phyloP scores from a whole-genome alignment of 1,284 basidiomycete species.

The Pascua sp. region DNA sequence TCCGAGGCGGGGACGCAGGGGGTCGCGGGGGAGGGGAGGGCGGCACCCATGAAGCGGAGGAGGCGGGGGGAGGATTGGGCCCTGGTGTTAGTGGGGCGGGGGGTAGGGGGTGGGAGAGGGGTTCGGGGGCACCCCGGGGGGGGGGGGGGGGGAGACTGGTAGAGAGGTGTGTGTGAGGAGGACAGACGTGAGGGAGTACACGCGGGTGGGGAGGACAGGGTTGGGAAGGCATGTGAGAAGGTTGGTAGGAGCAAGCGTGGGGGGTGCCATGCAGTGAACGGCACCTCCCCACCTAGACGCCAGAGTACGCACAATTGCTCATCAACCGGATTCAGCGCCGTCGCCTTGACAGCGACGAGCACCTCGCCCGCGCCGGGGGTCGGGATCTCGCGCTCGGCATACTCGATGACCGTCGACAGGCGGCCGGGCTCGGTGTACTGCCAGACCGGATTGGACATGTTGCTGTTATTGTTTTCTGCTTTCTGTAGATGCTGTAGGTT shows the following conservation, averaged over 20 bases:
- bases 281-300: no score
- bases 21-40: conserved; percentile 22
- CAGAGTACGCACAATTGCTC: conserved; percentile 3
- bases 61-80: conserved; percentile 53
- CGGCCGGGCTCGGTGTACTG: not conserved
- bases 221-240: no score
- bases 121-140: no score
- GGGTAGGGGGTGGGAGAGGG: no score
- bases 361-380: not conserved
- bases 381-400: not conserved
- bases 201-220: no score
- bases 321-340: conserved; percentile 11
- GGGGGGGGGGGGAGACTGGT: no score
- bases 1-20: conserved; percentile 61
- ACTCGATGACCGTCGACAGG: not conserved
- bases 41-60: conserved; percentile 50
- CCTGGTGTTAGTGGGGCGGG: conserved; percentile 45
- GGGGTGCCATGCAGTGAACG: no score
- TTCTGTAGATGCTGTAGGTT: no score
- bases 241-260: no score
- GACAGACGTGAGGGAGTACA: no score
- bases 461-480: no score
- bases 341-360: conserved; percentile 4
- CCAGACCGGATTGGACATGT: not conserved
- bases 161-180: no score